Evolutionary conservation across 1,139 yeast genomes (phyloP).

Genomic region (Wickerhamiella infanticola): DNA sequence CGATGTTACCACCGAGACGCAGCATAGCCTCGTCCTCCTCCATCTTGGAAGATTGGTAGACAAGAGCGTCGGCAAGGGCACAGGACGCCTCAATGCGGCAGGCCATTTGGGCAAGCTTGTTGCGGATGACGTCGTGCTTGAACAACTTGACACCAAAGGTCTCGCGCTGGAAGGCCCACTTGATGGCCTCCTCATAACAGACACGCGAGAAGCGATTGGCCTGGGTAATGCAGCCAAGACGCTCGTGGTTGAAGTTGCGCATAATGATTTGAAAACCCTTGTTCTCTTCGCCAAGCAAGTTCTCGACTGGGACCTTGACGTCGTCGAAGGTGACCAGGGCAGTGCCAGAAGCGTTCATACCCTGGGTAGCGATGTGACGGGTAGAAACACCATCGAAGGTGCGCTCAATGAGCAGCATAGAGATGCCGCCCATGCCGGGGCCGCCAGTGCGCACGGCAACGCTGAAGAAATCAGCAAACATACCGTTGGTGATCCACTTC

Average conservation of each 20-base stretch:
- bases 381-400: constrained; percentile 27
- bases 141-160: constrained; percentile 30
- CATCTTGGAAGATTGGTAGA: constrained; percentile 25
- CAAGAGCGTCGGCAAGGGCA: constrained; percentile 25
- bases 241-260: constrained; percentile 33
- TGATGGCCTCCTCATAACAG: constrained; percentile 29
- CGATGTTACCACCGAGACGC: constrained; percentile 32
- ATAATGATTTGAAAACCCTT: constrained; percentile 31
- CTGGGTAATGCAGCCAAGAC: constrained; percentile 28
- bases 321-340: constrained; percentile 29
- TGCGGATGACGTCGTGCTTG: constrained; percentile 30
- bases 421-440: constrained; percentile 28
- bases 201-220: constrained; percentile 29
- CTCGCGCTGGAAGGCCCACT: constrained; percentile 29
- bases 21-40: constrained; percentile 27
- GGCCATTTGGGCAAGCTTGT: constrained; percentile 31
- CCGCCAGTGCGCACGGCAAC: constrained; percentile 34
- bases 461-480: constrained; percentile 30
- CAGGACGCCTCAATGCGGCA: constrained; percentile 27
- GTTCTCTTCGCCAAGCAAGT: constrained; percentile 29
- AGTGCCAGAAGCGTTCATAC: constrained; percentile 28
- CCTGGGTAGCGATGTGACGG: constrained; percentile 28
- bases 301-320: constrained; percentile 32
- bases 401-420: constrained; percentile 28
- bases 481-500: constrained; percentile 33